Evolutionary conservation across 495 filamentous ascomycete genomes (phyloP).

Genomic region (Schizothecium vesticola): DNA sequence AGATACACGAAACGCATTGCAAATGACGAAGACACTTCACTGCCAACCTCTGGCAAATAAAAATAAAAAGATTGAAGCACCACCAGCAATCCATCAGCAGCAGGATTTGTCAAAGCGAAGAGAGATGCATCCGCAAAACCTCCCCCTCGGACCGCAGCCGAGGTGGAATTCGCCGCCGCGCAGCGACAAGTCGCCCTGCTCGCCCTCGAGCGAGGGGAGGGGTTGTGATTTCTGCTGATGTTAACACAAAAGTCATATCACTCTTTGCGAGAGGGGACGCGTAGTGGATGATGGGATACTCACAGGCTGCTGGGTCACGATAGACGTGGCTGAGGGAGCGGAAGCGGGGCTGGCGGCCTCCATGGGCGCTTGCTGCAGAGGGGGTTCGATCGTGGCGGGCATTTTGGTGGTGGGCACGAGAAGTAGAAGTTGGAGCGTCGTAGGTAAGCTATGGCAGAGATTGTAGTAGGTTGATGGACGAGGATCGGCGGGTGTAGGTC

Average conservation of each 20-base stretch:
- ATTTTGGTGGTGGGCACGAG: conserved; percentile 4
- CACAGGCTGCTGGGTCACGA: conserved; percentile 11
- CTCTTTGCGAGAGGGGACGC: not conserved
- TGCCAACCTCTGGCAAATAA: not conserved
- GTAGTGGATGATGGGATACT: not conserved
- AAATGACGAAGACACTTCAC: not conserved
- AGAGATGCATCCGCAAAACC: too few species aligned
- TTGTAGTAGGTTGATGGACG: not conserved
- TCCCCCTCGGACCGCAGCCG: too few species aligned
- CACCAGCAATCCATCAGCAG: not conserved
- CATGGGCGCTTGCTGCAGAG: conserved; percentile 24
- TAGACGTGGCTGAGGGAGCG: not conserved
- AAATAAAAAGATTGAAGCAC: too few species aligned
- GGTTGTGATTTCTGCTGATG: conserved; percentile 9
- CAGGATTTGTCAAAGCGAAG: too few species aligned
- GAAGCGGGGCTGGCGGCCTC: conserved; percentile 15
- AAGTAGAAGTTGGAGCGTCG: not conserved
- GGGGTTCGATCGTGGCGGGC: conserved; percentile 17
- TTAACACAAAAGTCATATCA: not conserved
- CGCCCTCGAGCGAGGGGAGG: conserved; percentile 1
- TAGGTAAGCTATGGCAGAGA: not conserved
- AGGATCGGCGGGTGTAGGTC: not conserved
- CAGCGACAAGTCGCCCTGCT: conserved; percentile 3
- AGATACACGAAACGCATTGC: not conserved
- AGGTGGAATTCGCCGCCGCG: conserved; percentile 6